These are phyloP conservation scores for Mucor ambiguus DNA, from an alignment of 371 early-diverging fungal genomes.

Conservation along the genomic window DNA sequence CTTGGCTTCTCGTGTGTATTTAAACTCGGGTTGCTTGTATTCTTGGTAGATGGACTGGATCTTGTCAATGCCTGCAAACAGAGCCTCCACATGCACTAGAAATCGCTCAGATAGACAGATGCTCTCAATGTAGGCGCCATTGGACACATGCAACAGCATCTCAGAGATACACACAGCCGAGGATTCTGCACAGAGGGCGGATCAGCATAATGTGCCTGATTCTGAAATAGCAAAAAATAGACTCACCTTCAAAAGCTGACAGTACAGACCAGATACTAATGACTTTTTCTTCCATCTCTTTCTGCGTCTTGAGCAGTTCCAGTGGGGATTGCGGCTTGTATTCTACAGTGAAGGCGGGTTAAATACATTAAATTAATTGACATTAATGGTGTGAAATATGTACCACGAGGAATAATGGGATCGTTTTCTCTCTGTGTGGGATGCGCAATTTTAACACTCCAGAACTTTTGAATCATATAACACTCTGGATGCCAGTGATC, in stretches of 20 bases:
- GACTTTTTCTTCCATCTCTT: slow-evolving; percentile 78
- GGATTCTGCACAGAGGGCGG: slow-evolving; percentile 61
- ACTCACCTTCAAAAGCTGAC: slow-evolving; percentile 79
- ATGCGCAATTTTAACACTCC: slow-evolving; percentile 71
- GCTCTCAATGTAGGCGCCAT: slow-evolving; percentile 84
- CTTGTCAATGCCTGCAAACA: slow-evolving; percentile 89
- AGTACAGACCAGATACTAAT: slow-evolving; percentile 86
- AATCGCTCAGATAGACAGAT: slow-evolving; percentile 88
- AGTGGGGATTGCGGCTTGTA: slow-evolving; percentile 22
- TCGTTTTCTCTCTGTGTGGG: slow-evolving; percentile 25
- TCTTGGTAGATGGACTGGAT: slow-evolving; percentile 33
- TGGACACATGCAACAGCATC: slow-evolving; percentile 94
- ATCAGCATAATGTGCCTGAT: background rate
- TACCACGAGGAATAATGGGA: background rate
- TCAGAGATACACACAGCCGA: slow-evolving; percentile 97
- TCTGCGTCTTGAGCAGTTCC: slow-evolving; percentile 28
- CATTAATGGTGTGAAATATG: background rate
- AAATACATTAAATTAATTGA: background rate
- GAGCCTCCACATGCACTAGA: slow-evolving; percentile 89
- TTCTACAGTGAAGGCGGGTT: slow-evolving; percentile 6
- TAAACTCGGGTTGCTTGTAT: slow-evolving; percentile 56
- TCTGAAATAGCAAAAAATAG: background rate
- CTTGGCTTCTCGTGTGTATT: slow-evolving; percentile 84
- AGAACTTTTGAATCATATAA: slow-evolving; percentile 96
- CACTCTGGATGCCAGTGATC: slow-evolving; percentile 98